Evolutionary conservation across 352 stramenopile species (phyloP).

Genomic region (Globisporangium echinulatum): DNA sequence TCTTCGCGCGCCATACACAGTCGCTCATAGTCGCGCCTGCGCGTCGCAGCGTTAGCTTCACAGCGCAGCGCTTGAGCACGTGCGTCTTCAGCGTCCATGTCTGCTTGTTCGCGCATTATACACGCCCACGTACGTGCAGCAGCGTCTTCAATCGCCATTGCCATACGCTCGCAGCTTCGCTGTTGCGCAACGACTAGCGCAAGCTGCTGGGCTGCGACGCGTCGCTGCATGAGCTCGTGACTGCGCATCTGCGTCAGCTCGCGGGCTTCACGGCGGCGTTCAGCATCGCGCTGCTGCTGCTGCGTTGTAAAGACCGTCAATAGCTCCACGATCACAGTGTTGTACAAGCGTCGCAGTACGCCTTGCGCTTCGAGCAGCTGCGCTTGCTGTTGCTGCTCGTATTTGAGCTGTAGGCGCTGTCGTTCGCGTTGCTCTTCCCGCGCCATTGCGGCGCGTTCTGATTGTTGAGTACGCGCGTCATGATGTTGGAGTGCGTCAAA

Average conservation of each 20-base stretch:
- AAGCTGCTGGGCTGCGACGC: constrained; percentile 18
- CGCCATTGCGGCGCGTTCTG: constrained; percentile 4
- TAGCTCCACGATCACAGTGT: constrained; percentile 26
- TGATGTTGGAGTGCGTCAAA: background rate
- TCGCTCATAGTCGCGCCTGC: constrained; percentile 10
- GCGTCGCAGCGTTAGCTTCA: constrained; percentile 4
- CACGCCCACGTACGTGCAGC: background rate
- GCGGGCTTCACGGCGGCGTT: constrained; percentile 20
- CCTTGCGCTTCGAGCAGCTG: constrained; percentile 19
- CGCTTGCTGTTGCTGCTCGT: constrained; percentile 1
- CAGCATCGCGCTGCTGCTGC: constrained; percentile 14
- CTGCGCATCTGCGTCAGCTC: constrained; percentile 37
- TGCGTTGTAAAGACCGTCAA: constrained; percentile 6
- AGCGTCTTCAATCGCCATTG: constrained; percentile 33
- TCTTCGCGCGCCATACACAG: constrained; percentile 10
- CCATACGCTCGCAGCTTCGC: constrained; percentile 15
- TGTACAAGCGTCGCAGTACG: constrained; percentile 12
- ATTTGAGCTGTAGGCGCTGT: constrained; percentile 2
- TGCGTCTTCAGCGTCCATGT: constrained; percentile 19
- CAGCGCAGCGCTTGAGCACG: background rate
- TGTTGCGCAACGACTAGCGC: constrained; percentile 14
- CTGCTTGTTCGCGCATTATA: constrained; percentile 5
- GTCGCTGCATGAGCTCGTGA: constrained; percentile 33
- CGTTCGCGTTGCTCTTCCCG: constrained; percentile 8
- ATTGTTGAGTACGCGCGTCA: background rate